Evolutionary conservation across 2,329 filamentous ascomycete species (phyloP).

Genomic region (Pseudocercospora musae): DNA sequence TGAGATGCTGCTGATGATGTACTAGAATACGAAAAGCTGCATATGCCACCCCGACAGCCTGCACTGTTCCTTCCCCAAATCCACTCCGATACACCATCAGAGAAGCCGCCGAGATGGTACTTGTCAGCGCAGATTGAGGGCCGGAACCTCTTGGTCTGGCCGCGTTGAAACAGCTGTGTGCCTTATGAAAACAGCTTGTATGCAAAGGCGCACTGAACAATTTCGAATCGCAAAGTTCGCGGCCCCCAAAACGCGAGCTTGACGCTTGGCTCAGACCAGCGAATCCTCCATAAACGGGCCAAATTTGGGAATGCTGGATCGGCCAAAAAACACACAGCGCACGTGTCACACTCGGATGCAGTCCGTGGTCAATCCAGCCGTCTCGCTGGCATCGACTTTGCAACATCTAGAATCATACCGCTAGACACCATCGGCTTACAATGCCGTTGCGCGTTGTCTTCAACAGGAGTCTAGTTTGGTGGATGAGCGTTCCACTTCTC

Average conservation of each 20-base stretch:
- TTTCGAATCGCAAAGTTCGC: neutral
- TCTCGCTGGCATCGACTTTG: neutral
- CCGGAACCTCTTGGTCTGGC: neutral
- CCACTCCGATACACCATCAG: neutral
- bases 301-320: neutral
- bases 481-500: neutral
- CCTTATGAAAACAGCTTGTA: neutral
- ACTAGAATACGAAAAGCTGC: neutral
- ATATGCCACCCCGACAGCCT: neutral
- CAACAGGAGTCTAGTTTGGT: neutral
- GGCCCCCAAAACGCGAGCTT: neutral
- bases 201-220: neutral
- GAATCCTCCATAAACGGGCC: neutral
- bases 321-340: neutral
- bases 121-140: neutral
- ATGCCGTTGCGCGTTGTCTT: neutral
- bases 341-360: neutral
- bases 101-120: neutral
- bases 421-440: neutral
- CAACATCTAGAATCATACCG: too few species aligned
- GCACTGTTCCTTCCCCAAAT: neutral
- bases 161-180: neutral
- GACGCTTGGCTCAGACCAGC: neutral
- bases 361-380: neutral
- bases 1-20: neutral